A percentile compares a stretch with the other conserved stretches of the same genome.
Conservation (phyloP, 139 green algal genomes). For the Chlorella sp. region DNA sequence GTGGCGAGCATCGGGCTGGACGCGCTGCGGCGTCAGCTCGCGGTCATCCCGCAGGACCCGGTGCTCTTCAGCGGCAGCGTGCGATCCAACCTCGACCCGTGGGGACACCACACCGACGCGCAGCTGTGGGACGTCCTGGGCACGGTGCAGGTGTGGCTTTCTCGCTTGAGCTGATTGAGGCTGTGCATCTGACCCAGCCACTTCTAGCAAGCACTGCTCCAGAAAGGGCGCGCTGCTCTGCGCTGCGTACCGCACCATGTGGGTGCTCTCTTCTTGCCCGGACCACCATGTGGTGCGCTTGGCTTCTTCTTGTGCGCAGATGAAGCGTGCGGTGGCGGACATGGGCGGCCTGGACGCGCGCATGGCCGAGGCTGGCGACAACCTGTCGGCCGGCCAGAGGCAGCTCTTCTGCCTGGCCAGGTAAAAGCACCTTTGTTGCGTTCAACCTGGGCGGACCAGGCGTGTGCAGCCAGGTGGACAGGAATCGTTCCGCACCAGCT, state of each 20-base stretch:
- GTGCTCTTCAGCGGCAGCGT: slow-evolving; percentile 89
- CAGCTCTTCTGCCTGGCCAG: slow-evolving; percentile 79
- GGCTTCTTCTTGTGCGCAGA: slow-evolving; percentile 5
- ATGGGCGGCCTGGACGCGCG: slow-evolving; percentile 29
- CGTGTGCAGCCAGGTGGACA: no score
- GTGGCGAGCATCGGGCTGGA: slow-evolving; percentile 57
- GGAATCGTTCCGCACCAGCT: no score
- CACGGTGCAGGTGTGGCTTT: slow-evolving; percentile 30
- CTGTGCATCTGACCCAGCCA: no score
- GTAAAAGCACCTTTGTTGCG: no score
- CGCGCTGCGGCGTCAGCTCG: slow-evolving; percentile 59
- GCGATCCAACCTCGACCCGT: slow-evolving; percentile 85
- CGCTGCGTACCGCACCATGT: no score
- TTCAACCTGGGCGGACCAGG: no score
- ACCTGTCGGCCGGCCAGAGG: slow-evolving; percentile 70
- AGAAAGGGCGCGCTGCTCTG: no score
- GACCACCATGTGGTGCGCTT: no score
- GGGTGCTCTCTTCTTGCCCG: no score
- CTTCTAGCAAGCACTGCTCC: no score
- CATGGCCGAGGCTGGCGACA: slow-evolving; percentile 69
- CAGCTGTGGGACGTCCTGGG: slow-evolving; percentile 66
- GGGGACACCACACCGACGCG: slow-evolving; percentile 44
- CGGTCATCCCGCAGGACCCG: slow-evolving; percentile 88
- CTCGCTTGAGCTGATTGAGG: no score
- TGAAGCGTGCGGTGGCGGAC: slow-evolving; percentile 30